A percentile compares a stretch with the other conserved stretches of the same genome.
Conservation (phyloP, 768 basidiomycete genomes). For the Pleurotus tuber-regium region DNA sequence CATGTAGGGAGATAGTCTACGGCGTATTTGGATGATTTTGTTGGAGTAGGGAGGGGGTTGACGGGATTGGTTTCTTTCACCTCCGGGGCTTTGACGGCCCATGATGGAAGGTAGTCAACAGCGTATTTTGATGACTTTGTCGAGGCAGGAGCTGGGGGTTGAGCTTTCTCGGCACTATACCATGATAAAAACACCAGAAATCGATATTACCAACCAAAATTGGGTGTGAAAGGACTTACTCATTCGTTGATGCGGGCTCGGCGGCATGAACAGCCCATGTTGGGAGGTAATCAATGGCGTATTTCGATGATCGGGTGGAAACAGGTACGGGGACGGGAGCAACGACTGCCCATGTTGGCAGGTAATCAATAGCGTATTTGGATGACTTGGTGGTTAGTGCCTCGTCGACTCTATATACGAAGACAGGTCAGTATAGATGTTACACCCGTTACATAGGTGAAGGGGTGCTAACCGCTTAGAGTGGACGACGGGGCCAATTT, state of each 20-base stretch:
- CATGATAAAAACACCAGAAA: background rate
- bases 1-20: constrained; percentile 5
- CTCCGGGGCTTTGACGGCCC: background rate
- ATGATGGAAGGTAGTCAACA: constrained; percentile 4
- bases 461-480: background rate
- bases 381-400: background rate
- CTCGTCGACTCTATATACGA: background rate
- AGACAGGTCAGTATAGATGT: background rate
- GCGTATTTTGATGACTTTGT: constrained; percentile 5
- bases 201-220: background rate
- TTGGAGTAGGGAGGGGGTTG: background rate
- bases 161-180: background rate
- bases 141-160: background rate
- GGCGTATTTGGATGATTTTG: constrained; percentile 3
- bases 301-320: background rate
- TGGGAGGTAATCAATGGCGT: constrained; percentile 7
- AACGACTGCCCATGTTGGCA: constrained; percentile 5
- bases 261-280: constrained; percentile 1
- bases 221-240: background rate
- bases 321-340: background rate
- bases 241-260: background rate
- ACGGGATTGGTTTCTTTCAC: background rate
- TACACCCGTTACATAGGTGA: background rate
- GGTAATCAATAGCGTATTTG: constrained; percentile 9
- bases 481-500: background rate